Conservation (phyloP, 2,329 filamentous ascomycete genomes). For the Dothideomycetes sp. region DNA sequence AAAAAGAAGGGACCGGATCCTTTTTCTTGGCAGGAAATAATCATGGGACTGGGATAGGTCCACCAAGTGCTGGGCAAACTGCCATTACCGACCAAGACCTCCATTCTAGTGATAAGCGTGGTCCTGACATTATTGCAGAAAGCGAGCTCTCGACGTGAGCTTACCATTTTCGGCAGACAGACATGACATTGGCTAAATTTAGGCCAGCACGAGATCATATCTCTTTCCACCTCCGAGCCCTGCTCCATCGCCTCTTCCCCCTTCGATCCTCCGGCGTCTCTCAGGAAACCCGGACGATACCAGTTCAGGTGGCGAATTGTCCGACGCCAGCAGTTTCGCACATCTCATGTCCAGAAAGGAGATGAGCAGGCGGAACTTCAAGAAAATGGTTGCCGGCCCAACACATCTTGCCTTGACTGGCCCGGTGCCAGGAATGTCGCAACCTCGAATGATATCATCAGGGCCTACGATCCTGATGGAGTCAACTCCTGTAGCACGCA, state of each 20-base stretch:
- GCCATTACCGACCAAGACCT: neutral
- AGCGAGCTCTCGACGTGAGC: no score
- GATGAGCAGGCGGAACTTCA: slow-evolving; percentile 1
- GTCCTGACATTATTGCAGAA: no score
- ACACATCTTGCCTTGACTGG: neutral
- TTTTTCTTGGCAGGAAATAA: slow-evolving; percentile 7
- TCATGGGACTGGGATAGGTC: neutral
- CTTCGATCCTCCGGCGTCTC: neutral
- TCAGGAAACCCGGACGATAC: neutral
- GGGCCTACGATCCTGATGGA: slow-evolving; percentile 6
- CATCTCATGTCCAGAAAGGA: neutral
- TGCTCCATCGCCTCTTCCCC: neutral
- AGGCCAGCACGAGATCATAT: no score
- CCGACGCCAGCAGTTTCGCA: slow-evolving; percentile 7
- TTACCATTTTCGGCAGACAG: no score
- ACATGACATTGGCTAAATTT: no score
- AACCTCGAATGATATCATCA: slow-evolving; percentile 1
- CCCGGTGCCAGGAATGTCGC: neutral
- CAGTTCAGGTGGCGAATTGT: slow-evolving; percentile 1
- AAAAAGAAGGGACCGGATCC: slow-evolving; percentile 1
- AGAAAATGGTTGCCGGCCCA: slow-evolving; percentile 2
- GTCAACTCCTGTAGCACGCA: neutral
- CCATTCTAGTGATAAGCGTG: no score
- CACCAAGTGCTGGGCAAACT: neutral
- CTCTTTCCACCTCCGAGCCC: no score